These are phyloP conservation scores for Venturia nashicola DNA, from an alignment of 2,329 filamentous ascomycete genomes.

Conservation along the genomic window DNA sequence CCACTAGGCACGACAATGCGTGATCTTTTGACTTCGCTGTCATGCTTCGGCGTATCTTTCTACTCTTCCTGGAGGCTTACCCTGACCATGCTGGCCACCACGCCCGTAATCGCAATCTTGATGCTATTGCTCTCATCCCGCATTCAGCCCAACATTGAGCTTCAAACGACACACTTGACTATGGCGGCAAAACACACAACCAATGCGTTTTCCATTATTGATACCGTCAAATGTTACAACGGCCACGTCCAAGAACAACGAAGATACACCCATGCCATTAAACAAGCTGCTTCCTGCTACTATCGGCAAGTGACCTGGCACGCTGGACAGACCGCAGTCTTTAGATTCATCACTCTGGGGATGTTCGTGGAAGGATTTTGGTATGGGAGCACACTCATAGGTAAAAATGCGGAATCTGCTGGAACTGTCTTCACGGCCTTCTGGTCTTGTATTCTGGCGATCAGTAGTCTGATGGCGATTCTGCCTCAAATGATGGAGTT, in stretches of 20 bases:
- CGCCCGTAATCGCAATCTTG: neutral
- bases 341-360: constrained; percentile 60
- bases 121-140: constrained; percentile 55
- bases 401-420: constrained; percentile 42
- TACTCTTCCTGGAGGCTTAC: constrained; percentile 77
- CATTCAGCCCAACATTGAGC: constrained; percentile 53
- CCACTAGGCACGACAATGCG: constrained; percentile 60
- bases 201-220: constrained; percentile 61
- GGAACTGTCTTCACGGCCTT: constrained; percentile 73
- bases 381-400: constrained; percentile 64
- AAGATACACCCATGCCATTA: constrained; percentile 49
- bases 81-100: constrained; percentile 61
- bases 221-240: constrained; percentile 78
- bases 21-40: constrained; percentile 50
- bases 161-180: constrained; percentile 55
- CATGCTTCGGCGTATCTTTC: constrained; percentile 60
- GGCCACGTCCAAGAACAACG: constrained; percentile 57
- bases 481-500: constrained; percentile 67
- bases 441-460: constrained; percentile 65
- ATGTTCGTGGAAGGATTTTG: constrained; percentile 88
- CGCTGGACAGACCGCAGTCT: constrained; percentile 58
- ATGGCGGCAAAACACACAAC: constrained; percentile 59
- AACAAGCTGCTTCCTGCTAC: constrained; percentile 50
- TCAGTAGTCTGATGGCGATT: constrained; percentile 61
- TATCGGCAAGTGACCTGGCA: constrained; percentile 55